Percentiles rank a stretch among this genome's conserved stretches.
These are phyloP conservation scores for Mollisia scopiformis DNA, from an alignment of 2,329 filamentous ascomycete genomes.

Conservation along the genomic window DNA sequence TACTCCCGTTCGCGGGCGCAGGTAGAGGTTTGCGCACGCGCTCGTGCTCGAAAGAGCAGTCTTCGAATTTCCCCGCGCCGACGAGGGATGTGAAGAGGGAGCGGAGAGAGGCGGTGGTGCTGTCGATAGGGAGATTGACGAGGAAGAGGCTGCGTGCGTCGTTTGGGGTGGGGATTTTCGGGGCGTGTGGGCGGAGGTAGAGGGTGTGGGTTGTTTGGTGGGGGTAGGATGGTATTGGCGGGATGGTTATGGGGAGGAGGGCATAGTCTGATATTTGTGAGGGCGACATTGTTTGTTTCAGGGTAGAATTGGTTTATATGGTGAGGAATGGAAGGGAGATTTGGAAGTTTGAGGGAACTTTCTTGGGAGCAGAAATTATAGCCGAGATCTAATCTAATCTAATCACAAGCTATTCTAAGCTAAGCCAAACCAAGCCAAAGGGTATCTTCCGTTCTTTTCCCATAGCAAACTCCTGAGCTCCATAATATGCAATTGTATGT, in stretches of 20 bases:
- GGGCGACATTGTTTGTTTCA: constrained; percentile 17
- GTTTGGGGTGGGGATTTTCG: constrained; percentile 73
- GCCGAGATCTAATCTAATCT: constrained; percentile 33
- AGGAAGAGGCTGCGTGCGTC: constrained; percentile 83
- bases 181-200: constrained; percentile 82
- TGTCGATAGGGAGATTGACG: constrained; percentile 87
- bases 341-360: constrained; percentile 19
- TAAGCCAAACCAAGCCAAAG: constrained; percentile 19
- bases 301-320: not conserved
- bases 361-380: constrained; percentile 23
- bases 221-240: constrained; percentile 59
- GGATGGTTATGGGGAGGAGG: constrained; percentile 35
- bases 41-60: constrained; percentile 73
- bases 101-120: constrained; percentile 76
- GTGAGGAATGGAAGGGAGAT: not conserved
- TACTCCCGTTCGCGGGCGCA: constrained; percentile 35
- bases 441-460: constrained; percentile 18
- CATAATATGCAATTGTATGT: constrained; percentile 15
- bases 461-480: constrained; percentile 25
- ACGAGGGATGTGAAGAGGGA: constrained; percentile 75
- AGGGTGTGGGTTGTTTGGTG: constrained; percentile 74
- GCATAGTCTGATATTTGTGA: constrained; percentile 34
- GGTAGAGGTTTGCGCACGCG: constrained; percentile 31
- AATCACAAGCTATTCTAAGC: constrained; percentile 1
- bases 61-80: constrained; percentile 77